Evolutionary conservation across 1,284 basidiomycete genomes (phyloP).

Genomic region (Sanghuangporus sanghuang): DNA sequence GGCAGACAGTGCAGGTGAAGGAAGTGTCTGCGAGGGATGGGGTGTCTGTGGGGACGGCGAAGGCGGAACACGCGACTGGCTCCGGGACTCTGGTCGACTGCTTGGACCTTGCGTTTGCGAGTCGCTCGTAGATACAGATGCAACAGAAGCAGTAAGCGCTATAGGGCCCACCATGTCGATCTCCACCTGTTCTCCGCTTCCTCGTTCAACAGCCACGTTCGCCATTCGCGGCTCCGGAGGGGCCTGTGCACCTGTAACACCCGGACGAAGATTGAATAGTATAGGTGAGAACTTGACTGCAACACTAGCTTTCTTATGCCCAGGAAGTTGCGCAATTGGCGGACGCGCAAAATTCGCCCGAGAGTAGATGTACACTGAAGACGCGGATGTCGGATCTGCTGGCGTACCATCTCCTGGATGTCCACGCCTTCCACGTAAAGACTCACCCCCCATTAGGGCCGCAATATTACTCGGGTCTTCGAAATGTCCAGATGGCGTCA

Average conservation of each 20-base stretch:
- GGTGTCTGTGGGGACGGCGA: conserved; percentile 18
- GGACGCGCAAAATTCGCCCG: conserved; percentile 88
- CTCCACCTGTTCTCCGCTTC: conserved; percentile 59
- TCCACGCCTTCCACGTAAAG: conserved; percentile 50
- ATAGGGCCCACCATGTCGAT: conserved; percentile 33
- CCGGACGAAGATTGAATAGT: conserved; percentile 79
- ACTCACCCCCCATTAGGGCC: conserved; percentile 27
- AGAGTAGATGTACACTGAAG: conserved; percentile 93
- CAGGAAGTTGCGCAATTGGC: conserved; percentile 92
- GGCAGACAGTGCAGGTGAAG: conserved; percentile 57
- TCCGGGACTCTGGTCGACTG: neutral
- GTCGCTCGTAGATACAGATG: neutral
- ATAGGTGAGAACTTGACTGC: conserved; percentile 94
- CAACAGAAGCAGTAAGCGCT: conserved; percentile 17
- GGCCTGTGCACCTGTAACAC: conserved; percentile 39
- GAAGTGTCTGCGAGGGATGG: conserved; percentile 25
- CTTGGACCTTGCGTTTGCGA: neutral
- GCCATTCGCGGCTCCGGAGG: conserved; percentile 44
- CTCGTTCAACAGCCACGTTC: conserved; percentile 65
- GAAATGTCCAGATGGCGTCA: conserved; percentile 96
- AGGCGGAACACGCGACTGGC: conserved; percentile 19
- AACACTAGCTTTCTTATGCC: conserved; percentile 92
- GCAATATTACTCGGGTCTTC: conserved; percentile 75
- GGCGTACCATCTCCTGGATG: conserved; percentile 35
- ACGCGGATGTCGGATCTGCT: conserved; percentile 33